These are phyloP conservation scores for Microcera coccophila DNA, from an alignment of 2,329 filamentous ascomycete species.

Conservation along the genomic window DNA sequence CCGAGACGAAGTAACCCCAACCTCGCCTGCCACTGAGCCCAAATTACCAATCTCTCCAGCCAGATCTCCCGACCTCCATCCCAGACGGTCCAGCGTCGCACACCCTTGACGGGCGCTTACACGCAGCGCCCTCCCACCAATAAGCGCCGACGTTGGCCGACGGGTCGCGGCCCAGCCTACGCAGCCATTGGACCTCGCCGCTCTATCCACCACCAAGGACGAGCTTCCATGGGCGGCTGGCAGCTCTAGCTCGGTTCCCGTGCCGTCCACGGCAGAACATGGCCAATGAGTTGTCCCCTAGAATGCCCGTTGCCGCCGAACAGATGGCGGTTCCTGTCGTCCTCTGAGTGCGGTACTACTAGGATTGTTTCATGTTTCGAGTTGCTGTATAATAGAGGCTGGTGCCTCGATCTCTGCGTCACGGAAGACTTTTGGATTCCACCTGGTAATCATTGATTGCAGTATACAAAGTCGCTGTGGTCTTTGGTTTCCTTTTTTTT, in stretches of 20 bases:
- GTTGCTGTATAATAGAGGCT: conserved; percentile 27
- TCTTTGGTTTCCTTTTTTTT: conserved; percentile 15
- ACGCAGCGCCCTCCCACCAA: conserved; percentile 10
- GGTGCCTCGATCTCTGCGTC: conserved; percentile 10
- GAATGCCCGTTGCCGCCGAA: neutral
- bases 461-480: conserved; percentile 18
- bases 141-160: conserved; percentile 11
- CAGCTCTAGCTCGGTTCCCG: neutral
- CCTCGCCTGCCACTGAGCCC: no score
- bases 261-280: neutral
- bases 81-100: neutral
- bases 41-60: no score
- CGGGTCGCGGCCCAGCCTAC: no score
- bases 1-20: no score
- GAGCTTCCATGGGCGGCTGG: neutral
- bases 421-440: conserved; percentile 17
- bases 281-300: neutral
- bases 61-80: neutral
- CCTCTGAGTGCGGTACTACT: neutral
- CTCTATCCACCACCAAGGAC: conserved; percentile 4
- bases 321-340: neutral
- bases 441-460: conserved; percentile 11
- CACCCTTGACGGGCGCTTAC: conserved; percentile 21
- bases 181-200: conserved; percentile 13
- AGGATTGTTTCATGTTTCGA: no score